Conservation (phyloP, 1,284 basidiomycete genomes). For the Ceratobasidium sp. region DNA sequence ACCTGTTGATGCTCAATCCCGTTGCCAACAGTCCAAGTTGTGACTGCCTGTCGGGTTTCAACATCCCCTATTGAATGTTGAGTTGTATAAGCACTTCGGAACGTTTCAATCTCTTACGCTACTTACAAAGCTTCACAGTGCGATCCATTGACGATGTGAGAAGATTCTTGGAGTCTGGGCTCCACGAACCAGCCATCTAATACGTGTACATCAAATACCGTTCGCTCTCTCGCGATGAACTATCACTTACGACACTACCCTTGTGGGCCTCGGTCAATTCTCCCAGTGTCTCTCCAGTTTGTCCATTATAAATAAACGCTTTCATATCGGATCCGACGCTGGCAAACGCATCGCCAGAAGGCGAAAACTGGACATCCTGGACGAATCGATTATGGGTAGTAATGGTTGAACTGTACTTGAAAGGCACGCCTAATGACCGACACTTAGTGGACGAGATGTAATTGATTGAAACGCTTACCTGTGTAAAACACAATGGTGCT, state of each 20-base stretch:
- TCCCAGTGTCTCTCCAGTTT: slow-evolving; percentile 80
- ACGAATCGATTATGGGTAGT: slow-evolving; percentile 94
- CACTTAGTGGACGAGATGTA: background rate
- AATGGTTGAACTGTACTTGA: slow-evolving; percentile 88
- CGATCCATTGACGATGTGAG: slow-evolving; percentile 89
- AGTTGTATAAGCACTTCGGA: too few relatives aligned
- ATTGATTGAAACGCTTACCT: background rate
- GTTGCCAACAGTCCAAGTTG: slow-evolving; percentile 76
- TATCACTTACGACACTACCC: slow-evolving; percentile 74
- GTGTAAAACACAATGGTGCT: slow-evolving; percentile 76
- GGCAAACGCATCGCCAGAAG: slow-evolving; percentile 83
- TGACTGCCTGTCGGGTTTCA: slow-evolving; percentile 70
- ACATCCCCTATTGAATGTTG: slow-evolving; percentile 77
- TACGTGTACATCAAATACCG: background rate
- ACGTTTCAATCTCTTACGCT: too few relatives aligned
- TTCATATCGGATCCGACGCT: slow-evolving; percentile 94
- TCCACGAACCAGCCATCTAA: slow-evolving; percentile 83
- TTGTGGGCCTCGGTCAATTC: slow-evolving; percentile 77
- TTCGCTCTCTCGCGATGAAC: background rate
- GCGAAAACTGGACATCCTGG: slow-evolving; percentile 88
- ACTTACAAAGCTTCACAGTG: slow-evolving; percentile 85
- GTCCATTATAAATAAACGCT: slow-evolving; percentile 89
- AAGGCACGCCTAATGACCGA: slow-evolving; percentile 73
- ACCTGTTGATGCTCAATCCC: slow-evolving; percentile 84
- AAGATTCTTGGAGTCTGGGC: slow-evolving; percentile 75